Evolutionary conservation across 208 protist genomes (phyloP).

Genomic region (Acanthamoeba sp.): DNA sequence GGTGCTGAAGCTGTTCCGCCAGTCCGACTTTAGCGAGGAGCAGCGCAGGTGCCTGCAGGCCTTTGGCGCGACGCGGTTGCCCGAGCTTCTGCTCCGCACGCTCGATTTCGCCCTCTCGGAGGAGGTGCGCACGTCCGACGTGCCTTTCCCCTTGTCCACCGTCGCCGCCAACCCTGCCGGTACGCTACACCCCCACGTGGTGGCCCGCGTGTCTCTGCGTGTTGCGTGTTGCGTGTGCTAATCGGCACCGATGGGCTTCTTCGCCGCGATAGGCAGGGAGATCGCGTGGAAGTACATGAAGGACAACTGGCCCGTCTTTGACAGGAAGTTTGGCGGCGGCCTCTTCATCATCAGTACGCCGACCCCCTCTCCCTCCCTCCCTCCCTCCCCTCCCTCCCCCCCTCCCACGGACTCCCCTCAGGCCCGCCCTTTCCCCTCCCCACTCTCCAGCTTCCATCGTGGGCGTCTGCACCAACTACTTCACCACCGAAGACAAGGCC

Average conservation of each 20-base stretch:
- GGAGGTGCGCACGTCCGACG: constrained; percentile 78
- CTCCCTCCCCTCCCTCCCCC: too few relatives aligned
- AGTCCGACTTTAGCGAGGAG: constrained; percentile 66
- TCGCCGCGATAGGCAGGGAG: neutral
- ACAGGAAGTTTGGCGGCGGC: constrained; percentile 68
- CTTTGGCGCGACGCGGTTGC: constrained; percentile 5
- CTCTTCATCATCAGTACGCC: constrained; percentile 47
- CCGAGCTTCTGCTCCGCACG: constrained; percentile 41
- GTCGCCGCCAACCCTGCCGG: neutral
- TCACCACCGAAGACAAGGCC: constrained; percentile 68
- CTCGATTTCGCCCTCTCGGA: constrained; percentile 77
- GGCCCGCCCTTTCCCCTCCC: too few relatives aligned
- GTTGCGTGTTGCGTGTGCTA: neutral
- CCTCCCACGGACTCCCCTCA: too few relatives aligned
- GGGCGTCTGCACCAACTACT: constrained; percentile 44
- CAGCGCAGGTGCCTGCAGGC: constrained; percentile 57
- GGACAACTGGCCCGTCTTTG: constrained; percentile 69
- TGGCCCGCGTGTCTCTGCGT: neutral
- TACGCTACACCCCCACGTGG: neutral
- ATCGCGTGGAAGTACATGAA: constrained; percentile 77
- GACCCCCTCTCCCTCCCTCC: neutral
- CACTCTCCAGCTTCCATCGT: neutral
- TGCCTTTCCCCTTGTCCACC: neutral
- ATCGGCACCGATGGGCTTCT: too few relatives aligned
- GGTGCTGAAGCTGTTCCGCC: constrained; percentile 14